Conservation (phyloP, 352 stramenopile species). For the Phytophthora sp. region DNA sequence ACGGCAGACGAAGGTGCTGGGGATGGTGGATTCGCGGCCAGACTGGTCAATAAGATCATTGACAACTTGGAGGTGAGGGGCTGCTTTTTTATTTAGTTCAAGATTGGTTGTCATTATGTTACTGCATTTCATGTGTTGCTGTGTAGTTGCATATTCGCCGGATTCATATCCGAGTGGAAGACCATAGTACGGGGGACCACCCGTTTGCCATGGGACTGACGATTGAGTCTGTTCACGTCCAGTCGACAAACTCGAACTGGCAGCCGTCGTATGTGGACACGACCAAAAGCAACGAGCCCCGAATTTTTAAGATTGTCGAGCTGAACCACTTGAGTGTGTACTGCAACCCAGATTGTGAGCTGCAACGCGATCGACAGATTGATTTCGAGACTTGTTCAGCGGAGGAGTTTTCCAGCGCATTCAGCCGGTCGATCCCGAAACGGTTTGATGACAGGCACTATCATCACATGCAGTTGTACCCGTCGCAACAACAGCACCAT, state of each 20-base stretch:
- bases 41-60: slow-evolving; percentile 89
- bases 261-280: slow-evolving; percentile 85
- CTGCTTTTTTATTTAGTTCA: not conserved
- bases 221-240: slow-evolving; percentile 81
- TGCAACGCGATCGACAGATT: slow-evolving; percentile 56
- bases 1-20: slow-evolving; percentile 8
- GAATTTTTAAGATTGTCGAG: slow-evolving; percentile 90
- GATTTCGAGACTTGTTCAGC: slow-evolving; percentile 78
- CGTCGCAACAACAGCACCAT: slow-evolving; percentile 76
- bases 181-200: slow-evolving; percentile 78
- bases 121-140: not conserved
- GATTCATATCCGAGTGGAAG: slow-evolving; percentile 86
- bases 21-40: slow-evolving; percentile 77
- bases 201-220: slow-evolving; percentile 85
- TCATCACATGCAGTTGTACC: slow-evolving; percentile 76
- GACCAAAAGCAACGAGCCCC: slow-evolving; percentile 78
- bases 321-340: slow-evolving; percentile 90
- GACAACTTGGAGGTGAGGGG: slow-evolving; percentile 81
- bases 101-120: not conserved
- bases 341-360: slow-evolving; percentile 78
- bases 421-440: slow-evolving; percentile 83
- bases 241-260: slow-evolving; percentile 91
- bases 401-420: slow-evolving; percentile 79
- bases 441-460: slow-evolving; percentile 76
- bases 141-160: slow-evolving; percentile 80